Percentiles rank a stretch among this genome's conserved stretches.
phyloP scores from a whole-genome alignment of 768 basidiomycete species.

The Exsudoporus frostii region DNA sequence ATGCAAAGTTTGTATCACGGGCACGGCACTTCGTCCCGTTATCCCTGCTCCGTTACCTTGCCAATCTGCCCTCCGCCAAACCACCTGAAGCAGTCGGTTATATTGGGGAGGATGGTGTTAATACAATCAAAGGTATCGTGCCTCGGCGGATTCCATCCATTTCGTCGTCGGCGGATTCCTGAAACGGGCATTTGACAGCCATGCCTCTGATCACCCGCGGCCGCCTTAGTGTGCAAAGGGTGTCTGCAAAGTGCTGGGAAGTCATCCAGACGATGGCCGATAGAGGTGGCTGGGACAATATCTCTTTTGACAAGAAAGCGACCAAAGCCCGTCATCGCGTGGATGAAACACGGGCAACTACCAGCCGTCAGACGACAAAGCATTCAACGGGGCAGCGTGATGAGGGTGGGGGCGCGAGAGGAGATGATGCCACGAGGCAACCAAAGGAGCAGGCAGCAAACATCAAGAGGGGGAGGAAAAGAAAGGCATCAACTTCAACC shows the following conservation, averaged over 20 bases:
- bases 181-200: slow-evolving; percentile 34
- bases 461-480: slow-evolving; percentile 19
- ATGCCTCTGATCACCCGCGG: slow-evolving; percentile 83
- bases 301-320: slow-evolving; percentile 39
- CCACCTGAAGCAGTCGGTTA: slow-evolving; percentile 61
- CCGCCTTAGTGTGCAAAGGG: slow-evolving; percentile 84
- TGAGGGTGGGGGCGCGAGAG: not conserved
- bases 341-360: not conserved
- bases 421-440: slow-evolving; percentile 1
- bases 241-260: slow-evolving; percentile 61
- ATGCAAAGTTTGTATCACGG: slow-evolving; percentile 63
- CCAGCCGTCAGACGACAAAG: not conserved
- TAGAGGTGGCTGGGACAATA: slow-evolving; percentile 74
- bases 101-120: slow-evolving; percentile 57
- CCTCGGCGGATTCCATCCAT: slow-evolving; percentile 1
- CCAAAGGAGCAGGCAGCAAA: not conserved
- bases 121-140: slow-evolving; percentile 59
- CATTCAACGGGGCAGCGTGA: not conserved
- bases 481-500: slow-evolving; percentile 14
- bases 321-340: not conserved
- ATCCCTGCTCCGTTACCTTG: slow-evolving; percentile 65
- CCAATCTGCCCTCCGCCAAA: slow-evolving; percentile 34
- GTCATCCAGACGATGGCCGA: slow-evolving; percentile 59
- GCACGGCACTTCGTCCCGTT: slow-evolving; percentile 75
- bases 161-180: slow-evolving; percentile 1